Evolutionary conservation across 345 rosid genomes (phyloP), one percentile per base, ranked within the genome.

Genomic region (Brassica juncea): DNA sequence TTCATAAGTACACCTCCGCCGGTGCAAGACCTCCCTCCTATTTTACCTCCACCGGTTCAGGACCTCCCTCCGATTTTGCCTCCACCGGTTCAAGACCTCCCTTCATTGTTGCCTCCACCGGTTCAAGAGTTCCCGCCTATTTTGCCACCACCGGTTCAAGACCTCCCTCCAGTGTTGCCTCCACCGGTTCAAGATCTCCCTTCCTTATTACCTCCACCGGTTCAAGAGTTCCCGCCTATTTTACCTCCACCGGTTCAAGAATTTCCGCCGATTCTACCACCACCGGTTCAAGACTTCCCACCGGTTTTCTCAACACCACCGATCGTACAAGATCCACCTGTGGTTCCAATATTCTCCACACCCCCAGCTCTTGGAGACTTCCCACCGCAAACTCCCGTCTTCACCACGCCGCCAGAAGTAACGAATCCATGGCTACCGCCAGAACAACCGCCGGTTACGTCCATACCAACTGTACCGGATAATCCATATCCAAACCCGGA

Each of bases 361-460:
- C 79, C 79, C 54, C 83, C 83, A 74, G 47, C 0, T 0, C 6
- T 74, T 1, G 75, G 82, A 69, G 83, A 80, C 37, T 6, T 74
- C 11, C 83, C 79, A 55, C 75, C 79, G 28, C 75, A 80, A 74
- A 70, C 75, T 63, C 79, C 79, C 7, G 31, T 69, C 4, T 74
- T 34, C 23, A 66, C 71, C 0, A 74, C 49, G 19, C 75, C 75
- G 2, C 83, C 79, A 11, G 75, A 80, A 58, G 31, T 80, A 3
- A 69, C 83, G 1, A 80, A 74, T 74, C 75, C 76, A 70, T 75
- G 80, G 83, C 31, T 69, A n/a, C 75, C 71, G 5, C 82, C 78
- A 3, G 82, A 73, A 2, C 82, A 79, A 28, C 82, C 79, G 31
- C 79, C 83, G 25, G 63, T 73, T 21, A 77, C 69, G 21, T 44